Evolutionary conservation across 2,329 filamentous ascomycete species (phyloP).

Genomic region (Didymosphaeria variabile): DNA sequence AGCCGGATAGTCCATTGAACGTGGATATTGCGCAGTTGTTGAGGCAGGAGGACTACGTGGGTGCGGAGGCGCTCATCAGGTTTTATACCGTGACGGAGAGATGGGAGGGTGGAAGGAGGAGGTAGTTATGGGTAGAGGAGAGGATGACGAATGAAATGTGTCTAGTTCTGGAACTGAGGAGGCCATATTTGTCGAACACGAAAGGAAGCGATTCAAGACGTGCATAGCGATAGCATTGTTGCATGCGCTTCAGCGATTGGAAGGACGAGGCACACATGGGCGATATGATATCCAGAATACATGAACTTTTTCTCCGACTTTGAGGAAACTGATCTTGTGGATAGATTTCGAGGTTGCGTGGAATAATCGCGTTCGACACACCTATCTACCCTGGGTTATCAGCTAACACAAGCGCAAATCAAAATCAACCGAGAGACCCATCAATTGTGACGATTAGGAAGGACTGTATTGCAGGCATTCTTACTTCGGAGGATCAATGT

Average conservation of each 20-base stretch:
- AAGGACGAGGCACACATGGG: background rate
- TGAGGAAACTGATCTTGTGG: no score
- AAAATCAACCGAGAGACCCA: background rate
- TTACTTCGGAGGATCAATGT: background rate
- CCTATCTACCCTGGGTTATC: background rate
- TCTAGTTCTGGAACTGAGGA: conserved; percentile 2
- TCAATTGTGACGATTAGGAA: background rate
- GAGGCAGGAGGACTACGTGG: conserved; percentile 72
- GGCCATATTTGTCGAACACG: background rate
- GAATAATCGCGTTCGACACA: background rate
- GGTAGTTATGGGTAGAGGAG: conserved; percentile 13
- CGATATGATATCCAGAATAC: conserved; percentile 8
- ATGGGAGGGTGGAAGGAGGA: conserved; percentile 42
- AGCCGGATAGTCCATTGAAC: conserved; percentile 79
- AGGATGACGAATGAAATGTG: background rate
- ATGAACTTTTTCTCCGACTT: background rate
- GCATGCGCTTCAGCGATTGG: background rate
- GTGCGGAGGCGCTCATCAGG: conserved; percentile 74
- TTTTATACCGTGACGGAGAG: conserved; percentile 70
- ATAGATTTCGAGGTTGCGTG: background rate
- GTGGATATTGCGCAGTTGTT: conserved; percentile 79
- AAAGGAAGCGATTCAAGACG: background rate
- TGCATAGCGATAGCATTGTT: background rate
- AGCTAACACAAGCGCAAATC: background rate
- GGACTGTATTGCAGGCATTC: background rate